Evolutionary conservation across 352 stramenopile genomes (phyloP).

Genomic region (Phytophthora citrophthora): DNA sequence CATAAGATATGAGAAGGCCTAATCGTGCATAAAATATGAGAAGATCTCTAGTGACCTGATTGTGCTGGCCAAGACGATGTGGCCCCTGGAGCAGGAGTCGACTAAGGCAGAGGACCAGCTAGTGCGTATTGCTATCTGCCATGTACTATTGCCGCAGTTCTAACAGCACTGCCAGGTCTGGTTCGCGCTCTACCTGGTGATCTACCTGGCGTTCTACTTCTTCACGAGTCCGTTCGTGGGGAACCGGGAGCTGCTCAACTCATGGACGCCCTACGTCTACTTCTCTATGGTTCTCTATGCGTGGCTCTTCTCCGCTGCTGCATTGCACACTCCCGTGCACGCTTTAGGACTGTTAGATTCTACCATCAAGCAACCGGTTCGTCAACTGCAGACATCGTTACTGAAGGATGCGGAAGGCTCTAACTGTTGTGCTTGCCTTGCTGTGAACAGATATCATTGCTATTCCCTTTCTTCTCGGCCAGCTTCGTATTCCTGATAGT

Average conservation of each 20-base stretch:
- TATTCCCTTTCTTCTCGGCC: conserved; percentile 88
- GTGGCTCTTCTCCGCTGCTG: conserved; percentile 82
- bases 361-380: conserved; percentile 87
- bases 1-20: too few species aligned
- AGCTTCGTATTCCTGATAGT: conserved; percentile 80
- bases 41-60: too few species aligned
- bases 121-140: conserved; percentile 20
- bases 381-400: conserved; percentile 2
- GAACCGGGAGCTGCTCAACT: conserved; percentile 84
- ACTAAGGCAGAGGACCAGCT: conserved; percentile 49
- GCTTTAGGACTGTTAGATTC: conserved; percentile 75
- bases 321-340: conserved; percentile 77
- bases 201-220: conserved; percentile 90
- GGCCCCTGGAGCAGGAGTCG: conserved; percentile 22
- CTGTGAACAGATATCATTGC: conserved; percentile 61
- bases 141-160: neutral
- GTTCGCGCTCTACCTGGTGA: conserved; percentile 81
- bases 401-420: neutral
- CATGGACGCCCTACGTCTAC: conserved; percentile 90
- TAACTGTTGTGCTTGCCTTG: neutral
- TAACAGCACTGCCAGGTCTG: conserved; percentile 55
- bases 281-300: conserved; percentile 87
- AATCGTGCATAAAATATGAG: too few species aligned
- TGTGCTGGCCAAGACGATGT: neutral
- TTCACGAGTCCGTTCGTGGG: conserved; percentile 89